A percentile compares a stretch with the other conserved stretches of the same genome.
These are phyloP conservation scores for Capronia americana DNA, from an alignment of 2,329 filamentous ascomycete genomes.

Conservation along the genomic window DNA sequence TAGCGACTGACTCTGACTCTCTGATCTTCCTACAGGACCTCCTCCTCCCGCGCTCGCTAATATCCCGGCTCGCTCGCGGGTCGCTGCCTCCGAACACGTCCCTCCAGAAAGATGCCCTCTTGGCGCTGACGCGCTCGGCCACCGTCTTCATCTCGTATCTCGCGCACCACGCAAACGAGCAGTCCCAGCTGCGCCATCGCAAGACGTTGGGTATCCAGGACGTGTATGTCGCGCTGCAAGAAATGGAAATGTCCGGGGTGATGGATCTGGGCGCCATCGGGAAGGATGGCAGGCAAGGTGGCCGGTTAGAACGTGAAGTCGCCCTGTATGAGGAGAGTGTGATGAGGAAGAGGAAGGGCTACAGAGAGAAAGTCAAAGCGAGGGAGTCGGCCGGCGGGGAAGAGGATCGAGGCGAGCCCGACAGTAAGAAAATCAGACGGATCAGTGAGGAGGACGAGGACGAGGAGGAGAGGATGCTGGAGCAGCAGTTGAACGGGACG, in stretches of 20 bases:
- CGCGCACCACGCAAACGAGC: slow-evolving; percentile 62
- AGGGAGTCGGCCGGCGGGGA: slow-evolving; percentile 61
- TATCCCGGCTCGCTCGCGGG: slow-evolving; percentile 67
- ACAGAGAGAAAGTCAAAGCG: slow-evolving; percentile 48
- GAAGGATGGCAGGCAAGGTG: slow-evolving; percentile 56
- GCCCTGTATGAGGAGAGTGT: slow-evolving; percentile 52
- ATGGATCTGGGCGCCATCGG: slow-evolving; percentile 34
- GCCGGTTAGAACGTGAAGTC: slow-evolving; percentile 65
- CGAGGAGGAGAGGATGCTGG: slow-evolving; percentile 38
- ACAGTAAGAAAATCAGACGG: slow-evolving; percentile 34
- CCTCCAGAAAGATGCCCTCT: slow-evolving; percentile 69
- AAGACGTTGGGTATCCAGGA: slow-evolving; percentile 68
- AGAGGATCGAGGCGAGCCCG: slow-evolving; percentile 58
- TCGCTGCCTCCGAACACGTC: slow-evolving; percentile 69
- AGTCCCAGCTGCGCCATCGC: slow-evolving; percentile 58
- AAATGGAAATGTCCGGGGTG: slow-evolving; percentile 60
- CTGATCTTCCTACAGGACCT: slow-evolving; percentile 56
- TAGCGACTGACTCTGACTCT: neutral
- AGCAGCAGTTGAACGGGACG: slow-evolving; percentile 40
- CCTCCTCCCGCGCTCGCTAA: slow-evolving; percentile 67
- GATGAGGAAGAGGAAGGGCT: slow-evolving; percentile 46
- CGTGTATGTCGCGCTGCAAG: slow-evolving; percentile 65
- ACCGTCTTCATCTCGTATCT: slow-evolving; percentile 70
- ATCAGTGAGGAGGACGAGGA: slow-evolving; percentile 23
- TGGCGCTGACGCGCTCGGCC: slow-evolving; percentile 69